Base-by-base conservation (phyloP, 208 protist species). In the Leishmania braziliensis region DNA sequence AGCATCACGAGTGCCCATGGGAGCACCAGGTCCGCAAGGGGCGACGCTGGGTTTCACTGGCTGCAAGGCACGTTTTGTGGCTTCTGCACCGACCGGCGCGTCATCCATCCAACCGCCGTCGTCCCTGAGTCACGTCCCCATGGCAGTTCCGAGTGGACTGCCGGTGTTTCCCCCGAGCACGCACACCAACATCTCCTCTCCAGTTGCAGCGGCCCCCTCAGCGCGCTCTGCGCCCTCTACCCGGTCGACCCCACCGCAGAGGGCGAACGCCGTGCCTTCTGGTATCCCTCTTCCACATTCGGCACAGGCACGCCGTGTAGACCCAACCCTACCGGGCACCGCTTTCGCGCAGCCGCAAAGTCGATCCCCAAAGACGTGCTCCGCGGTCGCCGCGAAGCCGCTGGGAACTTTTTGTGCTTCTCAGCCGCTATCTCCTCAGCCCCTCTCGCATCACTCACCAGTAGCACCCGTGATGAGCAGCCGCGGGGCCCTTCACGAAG, bases 201-300 rank as follows among this genome's bases (percentile, higher is more conserved):
- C 46, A 16, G 39, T 23, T n/a, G 69, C 69, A 33, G 46, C 39
- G 46, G 39, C 46, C 3, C 12, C 46, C 14, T 54, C 69, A 26
- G 48, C 48, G 46, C 69, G 26, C 26, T 10, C n/a, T 51, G 48
- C 66, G 26, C 39, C 66, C 23, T 71, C 66, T 71, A 43, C 5
- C 1, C 66, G 33, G 8, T 46, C 66, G 39, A 39, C 20, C 26
- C 69, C 69, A 51, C 69, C 9, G 18, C 46, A 73, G 69, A 18
- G 69, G 43, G 46, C 23, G 26, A 46, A 12, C 23, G 69, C 69
- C 69, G 20, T 26, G 26, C 46, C 43, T 58, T 63, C 56, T 50
- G 39, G 26, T 29, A n/a, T 63, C 53, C 73, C 73, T 2, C 43
- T 77, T 16, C 46, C 73, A 1, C 33, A 77, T 65, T 77, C 73